Evolutionary conservation across 441 rosid genomes (phyloP), one percentile per base, ranked within the genome.

Genomic region (Erodium moschatum): DNA sequence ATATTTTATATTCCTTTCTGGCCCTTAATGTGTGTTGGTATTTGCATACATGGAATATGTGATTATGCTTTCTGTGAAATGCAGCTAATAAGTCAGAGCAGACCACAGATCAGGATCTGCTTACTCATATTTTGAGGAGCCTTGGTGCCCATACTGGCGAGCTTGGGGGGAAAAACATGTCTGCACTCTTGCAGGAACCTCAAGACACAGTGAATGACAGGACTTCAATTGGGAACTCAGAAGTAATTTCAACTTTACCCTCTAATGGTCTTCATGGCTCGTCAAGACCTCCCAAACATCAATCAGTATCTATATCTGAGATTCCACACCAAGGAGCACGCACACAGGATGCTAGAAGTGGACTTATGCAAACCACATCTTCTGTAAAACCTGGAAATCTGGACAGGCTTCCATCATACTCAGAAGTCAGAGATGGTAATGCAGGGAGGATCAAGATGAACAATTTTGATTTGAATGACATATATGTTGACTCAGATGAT

Each of bases 401-500:
- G 13, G 75, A 77, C 64, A 77, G 73, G 62, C 74, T 67, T 54
- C 72, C 75, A 13, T 33, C 63, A 7, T 79, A 67, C 75, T 72
- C 78, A 29, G 77, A 79, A 73, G 78, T 76, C 33, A 67, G 50
- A 74, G 80, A 84, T 70, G 76, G 74, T 67, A 40, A 79, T 27
- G 78, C 72, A 3, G 85, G 83, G 63, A 86, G 70, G 72, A 79
- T 68, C 72, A 91, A 84, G 83, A 72, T 83, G 76, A 91, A 88
- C 81, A 89, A 85, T 78, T 94, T 94, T 80, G 97, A 94, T 83
- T 83, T 94, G 80, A 94, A 91, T 79, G 92, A 91, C 74, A 72
- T 79, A 46, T 94, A 86, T 67, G 70, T 91, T 58, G 96, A 94
- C 80, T 88, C 86, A 0, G 94, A 89, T 80, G 91, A 88, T 78